Evolutionary conservation across 768 basidiomycete species (phyloP).

Genomic region (Mycena capillaripes): DNA sequence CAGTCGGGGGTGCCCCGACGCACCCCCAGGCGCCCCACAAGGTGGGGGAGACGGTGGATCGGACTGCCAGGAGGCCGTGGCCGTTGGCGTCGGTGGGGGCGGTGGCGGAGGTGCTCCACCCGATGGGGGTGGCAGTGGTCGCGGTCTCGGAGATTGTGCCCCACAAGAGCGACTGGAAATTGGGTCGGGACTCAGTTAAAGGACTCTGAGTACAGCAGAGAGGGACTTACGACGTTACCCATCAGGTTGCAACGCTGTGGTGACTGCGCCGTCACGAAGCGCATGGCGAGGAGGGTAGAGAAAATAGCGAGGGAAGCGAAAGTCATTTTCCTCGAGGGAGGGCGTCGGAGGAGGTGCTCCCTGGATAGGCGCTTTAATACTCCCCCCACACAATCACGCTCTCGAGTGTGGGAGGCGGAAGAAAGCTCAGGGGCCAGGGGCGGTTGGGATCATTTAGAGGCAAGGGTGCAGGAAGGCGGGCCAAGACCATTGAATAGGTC

Average conservation of each 20-base stretch:
- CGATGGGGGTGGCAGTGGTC: conserved; percentile 7
- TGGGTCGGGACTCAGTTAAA: conserved; percentile 1
- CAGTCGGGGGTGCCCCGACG: background rate
- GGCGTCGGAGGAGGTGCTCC: conserved; percentile 3
- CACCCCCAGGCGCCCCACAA: conserved; percentile 2
- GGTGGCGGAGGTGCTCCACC: conserved; percentile 7
- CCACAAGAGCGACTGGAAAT: conserved; percentile 5
- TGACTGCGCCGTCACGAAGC: background rate
- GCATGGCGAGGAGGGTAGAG: background rate
- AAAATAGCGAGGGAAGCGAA: conserved; percentile 6
- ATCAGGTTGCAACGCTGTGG: background rate
- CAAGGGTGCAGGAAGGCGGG: conserved; percentile 4
- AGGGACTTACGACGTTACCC: conserved; percentile 6
- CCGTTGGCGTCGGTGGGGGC: conserved; percentile 3
- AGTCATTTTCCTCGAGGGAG: conserved; percentile 5
- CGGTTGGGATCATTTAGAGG: background rate
- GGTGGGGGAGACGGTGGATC: conserved; percentile 8
- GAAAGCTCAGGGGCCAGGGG: conserved; percentile 5
- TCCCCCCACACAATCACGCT: background rate
- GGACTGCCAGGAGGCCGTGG: conserved; percentile 8
- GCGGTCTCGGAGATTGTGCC: background rate
- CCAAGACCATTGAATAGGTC: conserved; percentile 9
- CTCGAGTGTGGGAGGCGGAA: conserved; percentile 2
- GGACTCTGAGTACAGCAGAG: background rate
- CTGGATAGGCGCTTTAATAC: conserved; percentile 3